A percentile compares a stretch with the other conserved stretches of the same genome.
These are phyloP conservation scores for Atalantia buxifolia DNA, from an alignment of 345 rosid genomes.

Conservation along the genomic window DNA sequence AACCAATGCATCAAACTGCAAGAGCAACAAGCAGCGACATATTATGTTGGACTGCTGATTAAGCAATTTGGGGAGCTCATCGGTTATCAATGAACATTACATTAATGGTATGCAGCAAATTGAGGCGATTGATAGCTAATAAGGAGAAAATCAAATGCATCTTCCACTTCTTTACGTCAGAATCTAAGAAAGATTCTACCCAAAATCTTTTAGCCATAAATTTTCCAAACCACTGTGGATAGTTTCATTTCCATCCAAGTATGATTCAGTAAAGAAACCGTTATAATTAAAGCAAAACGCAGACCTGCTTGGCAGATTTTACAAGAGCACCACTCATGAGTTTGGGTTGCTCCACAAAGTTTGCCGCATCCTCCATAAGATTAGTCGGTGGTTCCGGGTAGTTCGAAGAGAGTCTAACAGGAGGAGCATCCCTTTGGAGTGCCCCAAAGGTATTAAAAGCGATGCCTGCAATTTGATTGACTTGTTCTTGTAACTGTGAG, in stretches of 20 bases:
- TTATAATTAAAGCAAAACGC: not conserved
- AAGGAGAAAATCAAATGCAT: not conserved
- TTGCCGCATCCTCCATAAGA: slow-evolving; percentile 50
- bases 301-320: slow-evolving; percentile 91
- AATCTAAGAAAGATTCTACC: not conserved
- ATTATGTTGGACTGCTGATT: not conserved
- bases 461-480: slow-evolving; percentile 61
- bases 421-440: slow-evolving; percentile 83
- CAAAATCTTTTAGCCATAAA: not conserved
- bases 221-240: not conserved
- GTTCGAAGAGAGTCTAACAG: slow-evolving; percentile 69
- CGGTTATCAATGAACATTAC: not conserved
- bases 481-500: slow-evolving; percentile 93
- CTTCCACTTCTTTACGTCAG: not conserved
- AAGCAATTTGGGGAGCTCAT: not conserved
- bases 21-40: slow-evolving; percentile 3
- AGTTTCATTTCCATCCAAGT: not conserved
- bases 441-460: slow-evolving; percentile 83
- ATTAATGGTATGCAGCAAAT: not conserved
- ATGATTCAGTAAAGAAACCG: not conserved
- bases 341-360: slow-evolving; percentile 69
- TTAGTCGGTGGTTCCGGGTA: slow-evolving; percentile 77
- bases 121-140: not conserved
- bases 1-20: slow-evolving; percentile 86
- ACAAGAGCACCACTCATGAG: slow-evolving; percentile 76